Evolutionary conservation across 352 stramenopile genomes (phyloP), one percentile per base, ranked within the genome.

Genomic region (Hyaloperonospora arabidopsidis): DNA sequence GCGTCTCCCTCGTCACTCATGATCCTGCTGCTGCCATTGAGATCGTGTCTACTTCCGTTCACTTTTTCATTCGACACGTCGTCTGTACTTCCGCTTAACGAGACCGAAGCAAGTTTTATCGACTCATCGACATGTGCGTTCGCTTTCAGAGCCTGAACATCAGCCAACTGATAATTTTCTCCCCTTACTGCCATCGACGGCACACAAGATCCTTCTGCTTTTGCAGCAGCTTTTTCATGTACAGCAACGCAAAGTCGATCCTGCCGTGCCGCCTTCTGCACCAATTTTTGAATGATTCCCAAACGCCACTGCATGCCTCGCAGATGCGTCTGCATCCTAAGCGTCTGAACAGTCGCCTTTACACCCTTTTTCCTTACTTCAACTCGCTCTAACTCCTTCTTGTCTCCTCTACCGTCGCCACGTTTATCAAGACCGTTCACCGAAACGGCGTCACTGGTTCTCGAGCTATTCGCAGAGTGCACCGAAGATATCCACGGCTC

Each of bases 291-390:
- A 19, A 68, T 47, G 50, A 35, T 54, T 23, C 56, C 14, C 11
- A 68, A 17, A 3, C 56, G 54, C 19, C 46, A 46, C 34, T 63
- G 55, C 60, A 72, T 66, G 15, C 29, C 40, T 53, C 43, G 56
- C 45, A 72, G 29, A 14, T 63, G 60, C 40, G 25, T 50, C 35
- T 66, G 55, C 48, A 72, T 54, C 28, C 23, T 45, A 1, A 48
- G 32, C 28, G 40, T 19, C 18, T 48, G 18, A 8, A 14, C 35
- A n/a, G 5, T 45, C 41, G 14, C 32, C 12, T 45, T 48, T 1
- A 8, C 7, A 25, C 13, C 43, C 12, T 34, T 39, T 11, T 32
- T 5, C 17, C 38, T 11, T 4, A 47, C 36, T 4, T 41, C 12
- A 41, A 15, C 2, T 41, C 13, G 5, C n/a, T 5, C n/a, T 4